phyloP scores from a whole-genome alignment of 768 basidiomycete species.

The Coprinopsis cinerea region DNA sequence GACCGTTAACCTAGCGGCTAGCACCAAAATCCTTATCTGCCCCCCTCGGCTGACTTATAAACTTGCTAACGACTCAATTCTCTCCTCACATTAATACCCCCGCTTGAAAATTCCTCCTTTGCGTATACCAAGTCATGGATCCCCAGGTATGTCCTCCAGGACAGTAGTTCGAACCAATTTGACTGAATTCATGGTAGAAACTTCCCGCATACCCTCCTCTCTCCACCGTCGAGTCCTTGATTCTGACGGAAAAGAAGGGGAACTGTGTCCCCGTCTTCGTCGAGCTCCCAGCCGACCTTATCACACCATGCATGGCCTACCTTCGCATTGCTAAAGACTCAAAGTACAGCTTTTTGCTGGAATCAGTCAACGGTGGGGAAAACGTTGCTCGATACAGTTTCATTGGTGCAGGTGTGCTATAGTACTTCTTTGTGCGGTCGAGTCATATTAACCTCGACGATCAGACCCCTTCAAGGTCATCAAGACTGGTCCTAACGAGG shows the following conservation, averaged over 20 bases:
- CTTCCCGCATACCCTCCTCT: conserved; percentile 67
- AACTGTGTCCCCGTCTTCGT: conserved; percentile 93
- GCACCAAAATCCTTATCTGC: background rate
- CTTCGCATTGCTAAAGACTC: conserved; percentile 88
- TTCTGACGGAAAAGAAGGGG: conserved; percentile 75
- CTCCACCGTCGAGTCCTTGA: conserved; percentile 67
- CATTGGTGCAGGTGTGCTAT: conserved; percentile 78
- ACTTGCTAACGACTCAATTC: background rate
- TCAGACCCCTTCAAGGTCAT: conserved; percentile 91
- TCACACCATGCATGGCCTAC: conserved; percentile 97
- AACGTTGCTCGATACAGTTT: conserved; percentile 92
- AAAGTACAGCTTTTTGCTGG: conserved; percentile 91
- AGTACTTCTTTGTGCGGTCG: background rate
- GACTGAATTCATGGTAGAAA: conserved; percentile 35
- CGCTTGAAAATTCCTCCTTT: background rate
- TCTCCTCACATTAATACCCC: background rate
- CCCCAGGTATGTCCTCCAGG: conserved; percentile 34
- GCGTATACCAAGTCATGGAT: conserved; percentile 34
- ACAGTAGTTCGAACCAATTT: background rate
- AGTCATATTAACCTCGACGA: background rate
- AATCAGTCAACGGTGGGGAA: conserved; percentile 88
- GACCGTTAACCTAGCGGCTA: conserved; percentile 9
- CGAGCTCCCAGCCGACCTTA: conserved; percentile 89
- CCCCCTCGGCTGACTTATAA: background rate
- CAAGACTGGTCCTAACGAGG: conserved; percentile 81